Percentiles rank a stretch among this genome's conserved stretches.
Evolutionary conservation across 2,329 filamentous ascomycete species (phyloP).

Genomic region (Chaetomiaceae sp.): DNA sequence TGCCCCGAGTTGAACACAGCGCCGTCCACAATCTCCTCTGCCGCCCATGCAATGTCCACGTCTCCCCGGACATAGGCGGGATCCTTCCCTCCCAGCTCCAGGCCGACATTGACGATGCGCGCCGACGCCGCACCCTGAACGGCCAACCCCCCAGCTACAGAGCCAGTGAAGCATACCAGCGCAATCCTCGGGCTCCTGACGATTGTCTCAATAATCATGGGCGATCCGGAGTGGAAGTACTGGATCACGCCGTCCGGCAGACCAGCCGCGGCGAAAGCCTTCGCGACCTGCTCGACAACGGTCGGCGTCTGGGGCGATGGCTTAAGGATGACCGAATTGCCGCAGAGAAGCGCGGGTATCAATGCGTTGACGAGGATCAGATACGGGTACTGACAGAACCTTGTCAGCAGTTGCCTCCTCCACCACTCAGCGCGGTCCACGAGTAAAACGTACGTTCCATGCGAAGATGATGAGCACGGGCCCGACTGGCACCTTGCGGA

Average conservation of each 20-base stretch:
- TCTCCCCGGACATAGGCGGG: slow-evolving; percentile 83
- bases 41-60: slow-evolving; percentile 84
- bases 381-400: slow-evolving; percentile 70
- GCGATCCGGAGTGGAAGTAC: slow-evolving; percentile 84
- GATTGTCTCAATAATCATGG: slow-evolving; percentile 67
- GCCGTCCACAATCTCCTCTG: slow-evolving; percentile 90
- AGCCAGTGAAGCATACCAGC: slow-evolving; percentile 89
- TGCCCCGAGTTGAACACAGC: slow-evolving; percentile 99
- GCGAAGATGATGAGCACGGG: slow-evolving; percentile 86
- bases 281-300: slow-evolving; percentile 74
- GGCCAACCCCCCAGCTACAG: slow-evolving; percentile 77
- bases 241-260: slow-evolving; percentile 80
- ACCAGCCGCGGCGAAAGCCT: slow-evolving; percentile 72
- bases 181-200: slow-evolving; percentile 71
- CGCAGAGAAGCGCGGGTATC: slow-evolving; percentile 82
- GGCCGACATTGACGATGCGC: slow-evolving; percentile 75
- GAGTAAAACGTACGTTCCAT: slow-evolving; percentile 77
- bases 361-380: slow-evolving; percentile 88
- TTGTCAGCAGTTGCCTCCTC: slow-evolving; percentile 1
- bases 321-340: slow-evolving; percentile 89
- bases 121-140: slow-evolving; percentile 81
- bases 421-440: background rate
- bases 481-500: slow-evolving; percentile 81
- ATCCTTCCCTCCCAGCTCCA: slow-evolving; percentile 93
- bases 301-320: slow-evolving; percentile 93